These are phyloP conservation scores for Lactifluus subvellereus DNA, from an alignment of 768 basidiomycete genomes.

Conservation along the genomic window DNA sequence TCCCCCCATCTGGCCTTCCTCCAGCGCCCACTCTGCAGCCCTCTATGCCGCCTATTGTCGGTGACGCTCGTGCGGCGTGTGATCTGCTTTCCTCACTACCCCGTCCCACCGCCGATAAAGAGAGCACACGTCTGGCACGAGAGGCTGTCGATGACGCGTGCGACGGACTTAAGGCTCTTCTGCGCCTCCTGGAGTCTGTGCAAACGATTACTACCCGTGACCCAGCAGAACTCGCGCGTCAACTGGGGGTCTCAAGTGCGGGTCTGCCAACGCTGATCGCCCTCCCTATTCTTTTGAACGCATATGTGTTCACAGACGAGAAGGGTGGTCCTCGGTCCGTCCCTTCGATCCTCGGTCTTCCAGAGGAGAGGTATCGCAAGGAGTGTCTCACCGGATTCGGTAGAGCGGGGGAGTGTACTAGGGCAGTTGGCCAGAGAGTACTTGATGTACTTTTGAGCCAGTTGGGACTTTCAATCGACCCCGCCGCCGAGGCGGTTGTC, in stretches of 20 bases:
- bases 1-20: conserved; percentile 60
- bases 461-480: conserved; percentile 16
- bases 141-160: conserved; percentile 82
- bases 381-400: conserved; percentile 71
- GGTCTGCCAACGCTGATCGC: conserved; percentile 72
- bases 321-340: conserved; percentile 38
- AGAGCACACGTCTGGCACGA: conserved; percentile 50
- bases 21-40: conserved; percentile 43
- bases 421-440: conserved; percentile 51
- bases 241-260: conserved; percentile 50
- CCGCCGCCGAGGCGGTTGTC: conserved; percentile 24
- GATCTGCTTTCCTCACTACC: conserved; percentile 58
- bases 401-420: conserved; percentile 68
- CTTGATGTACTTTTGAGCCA: conserved; percentile 41
- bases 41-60: conserved; percentile 38
- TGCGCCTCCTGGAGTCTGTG: conserved; percentile 47
- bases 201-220: conserved; percentile 20
- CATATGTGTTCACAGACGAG: conserved; percentile 30
- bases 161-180: conserved; percentile 53
- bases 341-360: conserved; percentile 48
- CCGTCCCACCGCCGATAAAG: conserved; percentile 47
- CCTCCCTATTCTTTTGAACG: conserved; percentile 58
- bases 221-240: conserved; percentile 30
- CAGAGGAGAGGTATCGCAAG: conserved; percentile 59
- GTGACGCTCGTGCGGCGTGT: conserved; percentile 57